A percentile compares a stretch with the other conserved stretches of the same genome.
Conservation (phyloP, 2,329 filamentous ascomycete species). For the Acarospora socialis region DNA sequence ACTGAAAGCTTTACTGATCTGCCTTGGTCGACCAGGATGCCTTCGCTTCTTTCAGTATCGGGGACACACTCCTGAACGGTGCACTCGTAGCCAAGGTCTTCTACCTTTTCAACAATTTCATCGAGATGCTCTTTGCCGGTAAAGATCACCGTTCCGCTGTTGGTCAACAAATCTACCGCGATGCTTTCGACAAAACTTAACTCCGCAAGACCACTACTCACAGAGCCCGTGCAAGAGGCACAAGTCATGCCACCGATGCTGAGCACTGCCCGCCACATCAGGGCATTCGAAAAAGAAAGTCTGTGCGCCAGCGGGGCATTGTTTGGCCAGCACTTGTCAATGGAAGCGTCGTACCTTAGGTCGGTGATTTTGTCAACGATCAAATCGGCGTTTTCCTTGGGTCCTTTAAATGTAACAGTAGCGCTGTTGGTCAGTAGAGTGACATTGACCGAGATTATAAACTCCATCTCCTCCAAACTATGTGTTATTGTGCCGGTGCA, state of each 20-base stretch:
- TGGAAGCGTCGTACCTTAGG: too few relatives aligned
- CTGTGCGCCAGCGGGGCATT: not conserved
- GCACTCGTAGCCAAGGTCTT: conserved; percentile 36
- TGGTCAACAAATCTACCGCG: conserved; percentile 50
- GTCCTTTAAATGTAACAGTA: conserved; percentile 40
- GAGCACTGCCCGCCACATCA: conserved; percentile 16
- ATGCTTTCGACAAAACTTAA: conserved; percentile 44
- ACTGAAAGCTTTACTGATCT: conserved; percentile 52
- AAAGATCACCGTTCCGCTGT: conserved; percentile 51
- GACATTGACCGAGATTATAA: conserved; percentile 44
- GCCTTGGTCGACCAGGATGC: conserved; percentile 16
- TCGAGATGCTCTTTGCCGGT: conserved; percentile 32
- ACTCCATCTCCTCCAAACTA: conserved; percentile 43
- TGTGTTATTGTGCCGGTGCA: conserved; percentile 51
- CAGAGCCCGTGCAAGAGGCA: conserved; percentile 49
- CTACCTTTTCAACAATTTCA: conserved; percentile 33
- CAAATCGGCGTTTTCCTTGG: conserved; percentile 29
- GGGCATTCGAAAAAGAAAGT: conserved; percentile 9
- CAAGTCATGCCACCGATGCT: conserved; percentile 62
- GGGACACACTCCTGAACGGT: conserved; percentile 24
- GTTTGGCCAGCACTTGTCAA: not conserved
- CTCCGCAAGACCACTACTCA: conserved; percentile 45
- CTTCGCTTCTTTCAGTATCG: conserved; percentile 7
- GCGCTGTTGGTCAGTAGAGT: conserved; percentile 56
- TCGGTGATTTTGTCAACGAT: conserved; percentile 27